A percentile compares a stretch with the other conserved stretches of the same genome.
Conservation (phyloP, 129 eudicot genomes). For the Pulicaria dysenterica region DNA sequence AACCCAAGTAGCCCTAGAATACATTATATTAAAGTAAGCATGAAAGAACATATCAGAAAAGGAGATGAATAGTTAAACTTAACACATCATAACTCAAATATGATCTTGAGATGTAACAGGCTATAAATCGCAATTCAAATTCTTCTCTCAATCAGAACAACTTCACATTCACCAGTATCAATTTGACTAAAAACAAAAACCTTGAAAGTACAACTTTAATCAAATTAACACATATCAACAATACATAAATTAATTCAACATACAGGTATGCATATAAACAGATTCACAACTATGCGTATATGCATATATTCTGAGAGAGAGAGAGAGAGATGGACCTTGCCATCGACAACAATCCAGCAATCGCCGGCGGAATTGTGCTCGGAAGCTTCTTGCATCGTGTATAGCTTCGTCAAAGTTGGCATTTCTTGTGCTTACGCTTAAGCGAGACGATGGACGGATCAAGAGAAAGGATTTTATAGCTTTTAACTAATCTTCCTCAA, state of each 20-base stretch:
- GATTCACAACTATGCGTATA: slow-evolving; percentile 2
- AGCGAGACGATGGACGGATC: slow-evolving; percentile 28
- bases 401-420: slow-evolving; percentile 84
- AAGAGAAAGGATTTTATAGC: not conserved
- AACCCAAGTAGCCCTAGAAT: not conserved
- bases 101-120: slow-evolving; percentile 21
- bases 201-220: not conserved
- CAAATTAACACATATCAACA: slow-evolving; percentile 10
- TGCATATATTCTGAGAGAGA: not conserved
- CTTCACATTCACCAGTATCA: slow-evolving; percentile 12
- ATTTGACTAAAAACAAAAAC: slow-evolving; percentile 1
- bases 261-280: not conserved
- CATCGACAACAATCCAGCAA: slow-evolving; percentile 88
- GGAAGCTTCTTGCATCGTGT: slow-evolving; percentile 74
- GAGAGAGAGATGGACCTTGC: slow-evolving; percentile 53
- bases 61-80: not conserved
- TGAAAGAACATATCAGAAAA: slow-evolving; percentile 2
- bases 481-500: not conserved
- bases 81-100: not conserved
- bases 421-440: slow-evolving; percentile 30
- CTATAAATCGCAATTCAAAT: slow-evolving; percentile 10
- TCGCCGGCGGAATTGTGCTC: slow-evolving; percentile 79
- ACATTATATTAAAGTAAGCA: not conserved
- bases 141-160: not conserved
- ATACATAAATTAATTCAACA: not conserved